These are phyloP conservation scores for Thalassiosira livingstoniorum DNA, from an alignment of 352 stramenopile species.

Conservation along the genomic window DNA sequence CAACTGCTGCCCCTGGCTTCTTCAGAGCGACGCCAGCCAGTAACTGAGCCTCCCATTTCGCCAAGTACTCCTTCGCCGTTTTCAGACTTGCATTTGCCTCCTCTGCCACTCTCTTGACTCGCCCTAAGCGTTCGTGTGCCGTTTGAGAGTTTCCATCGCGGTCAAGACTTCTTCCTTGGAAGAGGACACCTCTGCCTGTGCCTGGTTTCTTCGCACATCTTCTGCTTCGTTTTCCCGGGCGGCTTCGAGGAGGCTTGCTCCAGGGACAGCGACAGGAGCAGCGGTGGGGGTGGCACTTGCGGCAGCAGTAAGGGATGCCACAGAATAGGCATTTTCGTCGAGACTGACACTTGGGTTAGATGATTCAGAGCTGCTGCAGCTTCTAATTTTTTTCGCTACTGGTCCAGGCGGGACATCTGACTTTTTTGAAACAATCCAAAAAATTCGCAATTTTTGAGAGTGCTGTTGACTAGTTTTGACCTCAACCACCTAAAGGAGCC, in stretches of 20 bases:
- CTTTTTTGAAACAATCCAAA: too few species aligned
- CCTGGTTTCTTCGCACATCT: conserved; percentile 24
- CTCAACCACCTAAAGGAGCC: too few species aligned
- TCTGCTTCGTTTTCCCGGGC: conserved; percentile 44
- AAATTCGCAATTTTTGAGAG: too few species aligned
- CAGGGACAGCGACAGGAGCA: conserved; percentile 1
- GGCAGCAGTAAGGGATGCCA: too few species aligned
- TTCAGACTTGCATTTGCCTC: conserved; percentile 13
- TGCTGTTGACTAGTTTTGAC: too few species aligned
- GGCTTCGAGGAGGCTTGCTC: conserved; percentile 45
- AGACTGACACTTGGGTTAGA: too few species aligned
- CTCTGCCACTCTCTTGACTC: conserved; percentile 20
- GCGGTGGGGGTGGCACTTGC: neutral
- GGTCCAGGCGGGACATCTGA: too few species aligned
- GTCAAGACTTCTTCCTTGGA: conserved; percentile 52
- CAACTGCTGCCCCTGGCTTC: conserved; percentile 3
- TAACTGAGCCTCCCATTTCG: conserved; percentile 28
- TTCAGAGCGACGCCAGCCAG: neutral
- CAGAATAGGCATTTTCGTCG: too few species aligned
- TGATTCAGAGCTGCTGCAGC: conserved; percentile 55
- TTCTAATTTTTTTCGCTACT: conserved; percentile 50
- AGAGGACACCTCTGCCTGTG: conserved; percentile 17
- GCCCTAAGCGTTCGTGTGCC: conserved; percentile 45
- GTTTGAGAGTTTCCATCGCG: conserved; percentile 41
- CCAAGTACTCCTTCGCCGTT: conserved; percentile 36